Percentiles rank a stretch among this genome's conserved stretches.
phyloP scores from a whole-genome alignment of 345 rosid species.

The Combretum micranthum region DNA sequence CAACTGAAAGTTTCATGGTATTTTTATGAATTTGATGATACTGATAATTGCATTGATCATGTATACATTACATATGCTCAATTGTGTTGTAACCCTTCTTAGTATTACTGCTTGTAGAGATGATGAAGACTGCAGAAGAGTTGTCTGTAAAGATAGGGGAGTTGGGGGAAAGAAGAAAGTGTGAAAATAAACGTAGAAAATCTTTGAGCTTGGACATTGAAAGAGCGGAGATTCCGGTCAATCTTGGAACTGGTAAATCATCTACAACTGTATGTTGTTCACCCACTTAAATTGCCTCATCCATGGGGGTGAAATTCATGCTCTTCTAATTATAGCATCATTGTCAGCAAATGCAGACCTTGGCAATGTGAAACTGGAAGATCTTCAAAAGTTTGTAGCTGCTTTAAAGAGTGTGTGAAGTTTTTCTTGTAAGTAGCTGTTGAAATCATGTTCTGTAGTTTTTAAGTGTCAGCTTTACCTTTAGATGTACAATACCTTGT shows the following conservation, averaged over 20 bases:
- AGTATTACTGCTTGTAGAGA: slow-evolving; percentile 34
- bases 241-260: slow-evolving; percentile 27
- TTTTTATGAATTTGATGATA: no score
- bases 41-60: no score
- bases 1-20: no score
- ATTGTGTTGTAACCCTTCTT: not conserved
- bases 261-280: slow-evolving; percentile 1
- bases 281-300: no score
- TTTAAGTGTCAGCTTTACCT: not conserved
- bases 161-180: slow-evolving; percentile 27
- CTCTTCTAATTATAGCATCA: no score
- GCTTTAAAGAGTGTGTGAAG: slow-evolving; percentile 45
- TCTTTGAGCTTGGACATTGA: slow-evolving; percentile 28
- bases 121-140: slow-evolving; percentile 49
- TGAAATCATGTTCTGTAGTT: not conserved
- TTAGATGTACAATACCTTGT: no score
- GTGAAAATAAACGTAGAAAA: slow-evolving; percentile 16
- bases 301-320: no score
- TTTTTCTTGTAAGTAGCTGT: no score
- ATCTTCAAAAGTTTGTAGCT: slow-evolving; percentile 43
- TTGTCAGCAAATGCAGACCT: slow-evolving; percentile 25
- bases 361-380: slow-evolving; percentile 36
- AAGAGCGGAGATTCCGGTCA: slow-evolving; percentile 16
- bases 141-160: slow-evolving; percentile 40
- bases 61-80: no score